phyloP scores from a whole-genome alignment of 169 alveolate species.

The Plasmodium coatneyi region DNA sequence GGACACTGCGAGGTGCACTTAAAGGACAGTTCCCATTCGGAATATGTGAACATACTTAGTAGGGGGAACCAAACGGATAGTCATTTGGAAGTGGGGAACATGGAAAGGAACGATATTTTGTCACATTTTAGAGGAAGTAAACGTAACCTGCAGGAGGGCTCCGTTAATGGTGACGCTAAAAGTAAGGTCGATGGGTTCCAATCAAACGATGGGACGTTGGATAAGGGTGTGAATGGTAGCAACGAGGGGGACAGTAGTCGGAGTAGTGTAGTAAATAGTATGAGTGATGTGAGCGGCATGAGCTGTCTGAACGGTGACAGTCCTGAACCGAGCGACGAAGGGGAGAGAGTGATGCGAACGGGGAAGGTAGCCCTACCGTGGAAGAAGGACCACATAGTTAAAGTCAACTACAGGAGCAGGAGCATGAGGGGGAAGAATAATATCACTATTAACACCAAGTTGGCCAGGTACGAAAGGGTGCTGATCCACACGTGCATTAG shows the following conservation, averaged over 20 bases:
- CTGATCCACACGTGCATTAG: slow-evolving; percentile 65
- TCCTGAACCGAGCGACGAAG: background rate
- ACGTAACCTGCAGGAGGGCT: background rate
- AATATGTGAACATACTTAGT: background rate
- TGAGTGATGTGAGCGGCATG: background rate
- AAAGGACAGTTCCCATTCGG: background rate
- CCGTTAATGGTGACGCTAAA: background rate
- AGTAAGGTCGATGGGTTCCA: background rate
- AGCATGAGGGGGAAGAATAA: background rate
- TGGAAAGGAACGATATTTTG: background rate
- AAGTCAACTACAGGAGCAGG: background rate
- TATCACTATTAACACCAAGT: slow-evolving; percentile 63
- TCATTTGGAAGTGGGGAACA: background rate
- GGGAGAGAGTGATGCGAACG: background rate
- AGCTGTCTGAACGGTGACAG: background rate
- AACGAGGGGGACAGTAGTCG: background rate
- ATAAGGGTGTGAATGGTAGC: background rate
- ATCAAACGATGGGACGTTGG: background rate
- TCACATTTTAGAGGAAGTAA: background rate
- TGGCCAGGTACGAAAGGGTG: slow-evolving; percentile 74
- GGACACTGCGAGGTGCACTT: background rate
- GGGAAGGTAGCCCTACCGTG: slow-evolving; percentile 32
- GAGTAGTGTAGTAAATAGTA: background rate
- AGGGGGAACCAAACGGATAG: background rate
- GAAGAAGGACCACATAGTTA: slow-evolving; percentile 61